Percentiles rank a stretch among this genome's conserved stretches.
Conservation (phyloP, 495 filamentous ascomycete species). For the Podospora pseudocomata region DNA sequence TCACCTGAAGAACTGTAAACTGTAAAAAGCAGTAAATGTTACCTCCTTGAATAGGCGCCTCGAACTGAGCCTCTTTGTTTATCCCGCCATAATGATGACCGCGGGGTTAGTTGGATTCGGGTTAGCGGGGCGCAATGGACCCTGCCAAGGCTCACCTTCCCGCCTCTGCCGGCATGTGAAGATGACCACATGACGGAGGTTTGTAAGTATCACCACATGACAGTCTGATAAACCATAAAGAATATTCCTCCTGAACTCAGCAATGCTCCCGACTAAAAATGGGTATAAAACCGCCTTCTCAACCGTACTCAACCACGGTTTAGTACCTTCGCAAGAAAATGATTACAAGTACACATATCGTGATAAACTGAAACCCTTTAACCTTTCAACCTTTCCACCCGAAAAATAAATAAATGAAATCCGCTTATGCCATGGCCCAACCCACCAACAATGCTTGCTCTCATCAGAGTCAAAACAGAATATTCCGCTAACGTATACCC, state of each 20-base stretch:
- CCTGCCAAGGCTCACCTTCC: conserved; percentile 88
- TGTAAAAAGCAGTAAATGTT: neutral
- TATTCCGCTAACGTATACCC: neutral
- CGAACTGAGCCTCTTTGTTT: conserved; percentile 44
- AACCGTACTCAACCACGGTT: neutral
- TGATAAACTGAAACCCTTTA: neutral
- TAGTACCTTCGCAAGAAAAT: neutral
- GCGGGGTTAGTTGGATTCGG: neutral
- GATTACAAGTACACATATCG: neutral
- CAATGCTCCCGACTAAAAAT: neutral
- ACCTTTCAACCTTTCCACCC: neutral
- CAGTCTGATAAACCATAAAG: neutral
- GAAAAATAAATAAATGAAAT: neutral
- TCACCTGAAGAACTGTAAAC: neutral
- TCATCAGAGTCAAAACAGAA: neutral
- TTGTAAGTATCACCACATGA: neutral
- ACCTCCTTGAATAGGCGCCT: conserved; percentile 35
- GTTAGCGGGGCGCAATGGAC: conserved; percentile 26
- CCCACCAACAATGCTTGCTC: neutral
- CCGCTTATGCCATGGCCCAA: neutral
- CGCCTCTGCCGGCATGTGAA: conserved; percentile 57
- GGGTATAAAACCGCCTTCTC: neutral
- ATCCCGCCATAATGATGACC: neutral
- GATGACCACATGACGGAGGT: neutral
- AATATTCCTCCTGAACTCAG: neutral